phyloP scores from a whole-genome alignment of 78 protist genomes.

The Polysphondylium violaceum region DNA sequence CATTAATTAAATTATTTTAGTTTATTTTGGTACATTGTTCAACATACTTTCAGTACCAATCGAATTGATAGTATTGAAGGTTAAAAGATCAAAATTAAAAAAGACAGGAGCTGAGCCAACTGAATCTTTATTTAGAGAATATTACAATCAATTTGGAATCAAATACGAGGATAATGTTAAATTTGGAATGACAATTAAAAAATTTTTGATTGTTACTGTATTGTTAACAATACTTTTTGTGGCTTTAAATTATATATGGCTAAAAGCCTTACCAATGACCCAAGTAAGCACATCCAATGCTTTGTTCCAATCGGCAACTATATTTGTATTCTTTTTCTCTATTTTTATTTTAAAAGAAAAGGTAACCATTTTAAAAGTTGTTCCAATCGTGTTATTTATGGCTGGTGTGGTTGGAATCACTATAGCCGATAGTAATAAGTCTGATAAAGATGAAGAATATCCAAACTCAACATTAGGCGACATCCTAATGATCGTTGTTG shows the following conservation, averaged over 20 bases:
- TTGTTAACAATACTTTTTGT: slow-evolving; percentile 17
- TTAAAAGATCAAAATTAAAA: too few relatives aligned
- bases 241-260: slow-evolving; percentile 43
- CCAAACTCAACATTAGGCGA: slow-evolving; percentile 33
- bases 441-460: too few relatives aligned
- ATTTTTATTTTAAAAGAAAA: slow-evolving; percentile 33
- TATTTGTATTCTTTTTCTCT: slow-evolving; percentile 37
- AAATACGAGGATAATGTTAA: too few relatives aligned
- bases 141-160: too few relatives aligned
- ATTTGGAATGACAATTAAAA: too few relatives aligned
- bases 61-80: too few relatives aligned
- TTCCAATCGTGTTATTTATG: neutral
- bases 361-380: slow-evolving; percentile 6
- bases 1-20: too few relatives aligned
- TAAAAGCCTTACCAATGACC: slow-evolving; percentile 23
- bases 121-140: too few relatives aligned
- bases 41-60: too few relatives aligned
- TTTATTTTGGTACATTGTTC: too few relatives aligned
- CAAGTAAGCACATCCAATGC: slow-evolving; percentile 57
- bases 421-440: neutral
- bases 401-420: slow-evolving; percentile 58
- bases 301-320: slow-evolving; percentile 34
- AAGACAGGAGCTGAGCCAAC: too few relatives aligned
- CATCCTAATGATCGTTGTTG: slow-evolving; percentile 37
- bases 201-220: too few relatives aligned